phyloP scores from a whole-genome alignment of 2,329 filamentous ascomycete species.

The Calonectria pteridis region DNA sequence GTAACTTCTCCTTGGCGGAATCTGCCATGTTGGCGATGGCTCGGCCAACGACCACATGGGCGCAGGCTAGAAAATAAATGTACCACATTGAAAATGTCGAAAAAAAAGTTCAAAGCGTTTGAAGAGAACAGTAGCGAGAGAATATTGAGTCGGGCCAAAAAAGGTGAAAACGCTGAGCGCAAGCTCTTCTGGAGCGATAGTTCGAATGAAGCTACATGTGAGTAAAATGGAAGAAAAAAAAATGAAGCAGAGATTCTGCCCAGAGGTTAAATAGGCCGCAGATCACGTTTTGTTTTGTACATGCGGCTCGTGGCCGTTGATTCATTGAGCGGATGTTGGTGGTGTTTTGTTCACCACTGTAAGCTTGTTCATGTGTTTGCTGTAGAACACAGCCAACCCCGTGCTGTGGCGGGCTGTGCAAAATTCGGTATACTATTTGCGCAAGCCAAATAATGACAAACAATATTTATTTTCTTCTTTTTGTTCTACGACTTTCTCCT shows the following conservation, averaged over 20 bases:
- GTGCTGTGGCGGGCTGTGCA: not conserved
- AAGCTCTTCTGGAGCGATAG: not conserved
- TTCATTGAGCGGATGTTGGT: not conserved
- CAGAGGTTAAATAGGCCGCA: not conserved
- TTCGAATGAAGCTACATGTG: not conserved
- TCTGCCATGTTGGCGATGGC: not conserved
- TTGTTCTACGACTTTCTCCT: conserved; percentile 77
- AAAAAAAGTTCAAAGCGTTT: not conserved
- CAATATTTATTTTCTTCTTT: not conserved
- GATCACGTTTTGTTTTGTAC: not conserved
- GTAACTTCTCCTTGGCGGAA: too few relatives aligned
- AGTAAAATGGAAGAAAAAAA: not conserved
- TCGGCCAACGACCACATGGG: not conserved
- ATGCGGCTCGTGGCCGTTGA: not conserved
- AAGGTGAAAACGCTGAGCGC: not conserved
- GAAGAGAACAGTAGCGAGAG: not conserved
- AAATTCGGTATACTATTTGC: not conserved
- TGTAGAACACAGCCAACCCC: not conserved
- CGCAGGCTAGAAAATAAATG: not conserved
- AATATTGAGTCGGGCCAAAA: not conserved
- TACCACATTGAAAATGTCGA: not conserved
- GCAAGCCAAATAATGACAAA: not conserved
- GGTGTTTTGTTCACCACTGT: not conserved
- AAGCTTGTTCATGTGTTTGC: not conserved
- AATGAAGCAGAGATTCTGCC: not conserved